Percentiles rank a stretch among this genome's conserved stretches.
Evolutionary conservation across 2,329 filamentous ascomycete species (phyloP).

Genomic region (Cordyceps cicadae): DNA sequence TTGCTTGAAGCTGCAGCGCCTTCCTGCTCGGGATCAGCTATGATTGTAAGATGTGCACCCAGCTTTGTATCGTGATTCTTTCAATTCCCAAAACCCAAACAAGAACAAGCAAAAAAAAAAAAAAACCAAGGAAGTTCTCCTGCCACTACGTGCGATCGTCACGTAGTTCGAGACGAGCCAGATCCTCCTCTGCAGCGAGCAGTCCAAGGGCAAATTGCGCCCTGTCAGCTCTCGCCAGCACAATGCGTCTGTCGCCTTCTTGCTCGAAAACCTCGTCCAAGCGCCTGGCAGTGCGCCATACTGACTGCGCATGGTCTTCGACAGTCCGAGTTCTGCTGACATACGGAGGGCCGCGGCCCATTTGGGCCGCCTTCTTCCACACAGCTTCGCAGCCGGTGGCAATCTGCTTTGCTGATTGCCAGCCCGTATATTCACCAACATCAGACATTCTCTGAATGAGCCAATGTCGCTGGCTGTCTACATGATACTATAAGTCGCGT

Average conservation of each 20-base stretch:
- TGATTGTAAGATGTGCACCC: background rate
- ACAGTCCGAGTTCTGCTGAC: constrained; percentile 25
- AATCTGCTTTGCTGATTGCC: constrained; percentile 75
- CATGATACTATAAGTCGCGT: constrained; percentile 54
- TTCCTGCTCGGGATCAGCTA: background rate
- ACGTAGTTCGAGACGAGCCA: constrained; percentile 53
- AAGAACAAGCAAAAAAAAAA: background rate
- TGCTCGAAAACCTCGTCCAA: constrained; percentile 44
- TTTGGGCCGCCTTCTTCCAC: constrained; percentile 68
- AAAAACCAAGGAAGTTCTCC: background rate
- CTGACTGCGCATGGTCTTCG: constrained; percentile 21
- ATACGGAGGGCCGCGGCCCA: constrained; percentile 60
- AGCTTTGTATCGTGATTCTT: background rate
- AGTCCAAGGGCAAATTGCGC: constrained; percentile 72
- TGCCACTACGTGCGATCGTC: constrained; percentile 20
- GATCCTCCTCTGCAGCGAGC: constrained; percentile 67
- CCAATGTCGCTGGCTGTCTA: constrained; percentile 67
- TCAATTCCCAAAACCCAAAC: background rate
- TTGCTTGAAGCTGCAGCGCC: background rate
- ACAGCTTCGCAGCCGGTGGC: constrained; percentile 74
- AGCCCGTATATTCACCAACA: constrained; percentile 74
- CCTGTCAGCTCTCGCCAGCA: constrained; percentile 54
- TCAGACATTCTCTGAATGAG: constrained; percentile 65
- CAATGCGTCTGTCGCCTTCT: constrained; percentile 37
- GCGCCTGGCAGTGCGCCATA: constrained; percentile 43